Evolutionary conservation across 345 rosid species (phyloP).

Genomic region (Salix udensis): DNA sequence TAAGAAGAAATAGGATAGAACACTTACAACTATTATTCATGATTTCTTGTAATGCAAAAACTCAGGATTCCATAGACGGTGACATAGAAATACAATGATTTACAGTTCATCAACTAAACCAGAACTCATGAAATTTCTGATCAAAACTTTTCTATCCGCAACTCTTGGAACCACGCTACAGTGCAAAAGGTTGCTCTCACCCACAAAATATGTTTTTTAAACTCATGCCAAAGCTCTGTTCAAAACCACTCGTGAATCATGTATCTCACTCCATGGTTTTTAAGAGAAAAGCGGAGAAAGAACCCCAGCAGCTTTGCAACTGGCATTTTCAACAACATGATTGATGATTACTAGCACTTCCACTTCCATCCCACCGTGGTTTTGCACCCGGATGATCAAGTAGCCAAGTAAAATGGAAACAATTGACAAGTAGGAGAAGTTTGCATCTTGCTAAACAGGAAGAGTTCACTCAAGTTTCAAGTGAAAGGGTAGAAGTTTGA

Average conservation of each 20-base stretch:
- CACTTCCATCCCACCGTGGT: neutral
- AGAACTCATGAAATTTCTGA: neutral
- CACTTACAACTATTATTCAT: neutral
- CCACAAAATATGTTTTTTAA: too few species aligned
- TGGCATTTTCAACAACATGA: neutral
- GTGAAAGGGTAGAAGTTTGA: slow-evolving; percentile 92
- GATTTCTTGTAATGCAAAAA: neutral
- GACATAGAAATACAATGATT: neutral
- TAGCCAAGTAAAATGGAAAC: neutral
- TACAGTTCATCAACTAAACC: neutral
- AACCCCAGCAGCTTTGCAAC: neutral
- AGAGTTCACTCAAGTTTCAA: slow-evolving; percentile 19
- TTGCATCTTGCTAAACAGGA: neutral
- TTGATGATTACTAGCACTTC: neutral
- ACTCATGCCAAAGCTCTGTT: too few species aligned
- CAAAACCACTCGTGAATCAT: too few species aligned
- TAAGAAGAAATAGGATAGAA: too few species aligned
- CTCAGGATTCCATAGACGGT: neutral
- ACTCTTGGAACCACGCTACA: neutral
- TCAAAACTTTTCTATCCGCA: neutral
- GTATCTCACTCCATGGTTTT: neutral
- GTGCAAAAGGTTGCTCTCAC: neutral
- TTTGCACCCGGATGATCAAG: neutral
- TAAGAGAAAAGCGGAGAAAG: neutral
- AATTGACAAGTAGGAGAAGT: neutral